Evolutionary conservation across 2,329 filamentous ascomycete genomes (phyloP), one percentile per base, ranked within the genome.

Genomic region (Simplicillium sp.): DNA sequence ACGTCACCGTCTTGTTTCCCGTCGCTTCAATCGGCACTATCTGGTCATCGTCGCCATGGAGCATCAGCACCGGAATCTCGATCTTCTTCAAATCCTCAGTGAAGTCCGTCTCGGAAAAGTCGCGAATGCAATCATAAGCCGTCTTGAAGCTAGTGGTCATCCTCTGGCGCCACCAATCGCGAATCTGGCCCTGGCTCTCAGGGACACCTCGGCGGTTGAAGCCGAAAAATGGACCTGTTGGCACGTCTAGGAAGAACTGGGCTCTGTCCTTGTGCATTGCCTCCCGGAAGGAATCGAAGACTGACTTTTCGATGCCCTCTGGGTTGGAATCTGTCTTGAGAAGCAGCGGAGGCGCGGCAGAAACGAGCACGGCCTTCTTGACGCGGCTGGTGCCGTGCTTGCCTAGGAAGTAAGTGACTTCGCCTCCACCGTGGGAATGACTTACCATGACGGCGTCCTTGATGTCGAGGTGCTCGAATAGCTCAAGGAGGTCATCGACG

Each of bases 231-330:
- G 80, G 75, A 29, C 84, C 80, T 4, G 82, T 77, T 1, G 77
- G 78, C 74, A 82, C 79, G 52, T 79, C 76, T 48, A 80, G 78
- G 49, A 82, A 76, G 4, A 80, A 82, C 18, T 82, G 61, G 15
- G 42, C 34, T 7, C 38, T 28, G 18, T 40, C 32, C 7, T 34
- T 34, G 32, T 7, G 5, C 32, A 34, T 34, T 5, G 13, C 15
- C 4, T 5, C 13, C 5, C 15, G 32, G 12, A 34, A 34, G 13
- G 5, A 6, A 16, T n/a, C 13, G 12, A 34, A 34, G 12, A n/a
- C 13, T 5, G 13, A 16, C 13, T n/a, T 16, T 4, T 34, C 32
- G 5, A 34, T 7, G 7, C 32, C 32, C 7, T 34, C 32, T 7
- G 32, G 13, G 32, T 34, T 34, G 6, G 5, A 7, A 6, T n/a